Evolutionary conservation across 2,329 filamentous ascomycete genomes (phyloP).

Genomic region (Whalleya microplaca): DNA sequence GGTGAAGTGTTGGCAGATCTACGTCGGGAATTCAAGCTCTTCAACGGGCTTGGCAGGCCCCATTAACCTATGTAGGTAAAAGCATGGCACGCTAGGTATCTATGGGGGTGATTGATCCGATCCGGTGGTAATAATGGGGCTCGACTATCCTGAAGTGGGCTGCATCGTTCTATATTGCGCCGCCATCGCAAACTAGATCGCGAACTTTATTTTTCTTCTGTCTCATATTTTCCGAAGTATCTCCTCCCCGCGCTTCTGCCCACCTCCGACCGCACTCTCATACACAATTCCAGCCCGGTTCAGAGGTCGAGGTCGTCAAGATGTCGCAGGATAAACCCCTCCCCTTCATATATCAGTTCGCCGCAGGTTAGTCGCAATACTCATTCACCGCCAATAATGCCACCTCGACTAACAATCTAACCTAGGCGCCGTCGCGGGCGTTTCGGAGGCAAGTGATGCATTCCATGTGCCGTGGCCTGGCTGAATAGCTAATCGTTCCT

Average conservation of each 20-base stretch:
- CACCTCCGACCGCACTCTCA: conserved; percentile 7
- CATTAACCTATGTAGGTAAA: too few species aligned
- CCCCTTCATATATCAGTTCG: conserved; percentile 93
- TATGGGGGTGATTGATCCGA: conserved; percentile 14
- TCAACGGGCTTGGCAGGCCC: too few species aligned
- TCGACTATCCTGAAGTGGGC: background rate
- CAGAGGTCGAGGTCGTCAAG: conserved; percentile 38
- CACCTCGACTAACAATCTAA: conserved; percentile 29
- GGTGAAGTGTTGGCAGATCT: too few species aligned
- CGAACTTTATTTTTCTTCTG: conserved; percentile 6
- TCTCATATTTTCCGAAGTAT: background rate
- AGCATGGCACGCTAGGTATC: too few species aligned
- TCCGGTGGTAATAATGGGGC: conserved; percentile 13
- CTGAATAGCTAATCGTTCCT: conserved; percentile 19
- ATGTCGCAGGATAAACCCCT: conserved; percentile 76
- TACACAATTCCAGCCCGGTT: background rate
- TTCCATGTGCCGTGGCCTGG: background rate
- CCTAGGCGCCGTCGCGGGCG: conserved; percentile 88
- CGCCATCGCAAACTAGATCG: conserved; percentile 23
- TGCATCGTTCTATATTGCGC: conserved; percentile 7
- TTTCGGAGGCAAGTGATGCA: conserved; percentile 78
- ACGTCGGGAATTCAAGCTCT: too few species aligned
- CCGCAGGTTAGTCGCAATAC: conserved; percentile 67
- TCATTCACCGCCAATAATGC: conserved; percentile 26
- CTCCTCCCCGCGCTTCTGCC: background rate